Conservation (phyloP, 441 rosid species). For the Pelargonium cotyledonis region DNA sequence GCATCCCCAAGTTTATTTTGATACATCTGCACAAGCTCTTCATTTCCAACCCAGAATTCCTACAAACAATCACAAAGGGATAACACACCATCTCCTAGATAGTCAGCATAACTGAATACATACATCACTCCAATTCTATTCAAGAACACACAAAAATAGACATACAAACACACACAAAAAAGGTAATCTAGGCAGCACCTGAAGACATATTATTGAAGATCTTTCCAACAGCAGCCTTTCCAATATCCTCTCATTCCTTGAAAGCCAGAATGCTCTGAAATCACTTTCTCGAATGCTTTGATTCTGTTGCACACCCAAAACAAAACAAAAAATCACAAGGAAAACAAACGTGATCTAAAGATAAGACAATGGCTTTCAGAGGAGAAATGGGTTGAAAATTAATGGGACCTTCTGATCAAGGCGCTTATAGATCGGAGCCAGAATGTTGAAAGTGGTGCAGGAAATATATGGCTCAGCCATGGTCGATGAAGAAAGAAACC, state of each 20-base stretch:
- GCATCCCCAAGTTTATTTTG: conserved; percentile 57
- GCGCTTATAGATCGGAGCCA: conserved; percentile 75
- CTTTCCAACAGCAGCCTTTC: conserved; percentile 54
- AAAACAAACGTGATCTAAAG: neutral
- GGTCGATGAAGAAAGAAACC: conserved; percentile 19
- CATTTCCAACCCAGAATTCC: conserved; percentile 91
- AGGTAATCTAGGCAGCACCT: conserved; percentile 33
- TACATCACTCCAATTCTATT: too few relatives aligned
- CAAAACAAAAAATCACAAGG: neutral
- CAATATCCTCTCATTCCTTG: conserved; percentile 54
- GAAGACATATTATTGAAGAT: conserved; percentile 66
- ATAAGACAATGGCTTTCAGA: neutral
- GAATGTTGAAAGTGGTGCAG: conserved; percentile 68
- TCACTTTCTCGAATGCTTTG: conserved; percentile 65
- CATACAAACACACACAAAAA: neutral
- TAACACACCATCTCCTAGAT: too few relatives aligned
- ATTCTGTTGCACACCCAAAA: conserved; percentile 33
- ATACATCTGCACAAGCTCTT: conserved; percentile 74
- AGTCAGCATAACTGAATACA: too few relatives aligned
- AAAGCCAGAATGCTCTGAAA: conserved; percentile 44
- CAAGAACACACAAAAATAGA: too few relatives aligned
- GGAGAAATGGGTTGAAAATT: neutral
- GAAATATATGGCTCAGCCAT: conserved; percentile 45
- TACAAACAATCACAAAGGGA: conserved; percentile 13
- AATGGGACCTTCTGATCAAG: conserved; percentile 44